Base-by-base conservation (phyloP, 2,329 filamentous ascomycete genomes). In the Mycosphaerella sp. region DNA sequence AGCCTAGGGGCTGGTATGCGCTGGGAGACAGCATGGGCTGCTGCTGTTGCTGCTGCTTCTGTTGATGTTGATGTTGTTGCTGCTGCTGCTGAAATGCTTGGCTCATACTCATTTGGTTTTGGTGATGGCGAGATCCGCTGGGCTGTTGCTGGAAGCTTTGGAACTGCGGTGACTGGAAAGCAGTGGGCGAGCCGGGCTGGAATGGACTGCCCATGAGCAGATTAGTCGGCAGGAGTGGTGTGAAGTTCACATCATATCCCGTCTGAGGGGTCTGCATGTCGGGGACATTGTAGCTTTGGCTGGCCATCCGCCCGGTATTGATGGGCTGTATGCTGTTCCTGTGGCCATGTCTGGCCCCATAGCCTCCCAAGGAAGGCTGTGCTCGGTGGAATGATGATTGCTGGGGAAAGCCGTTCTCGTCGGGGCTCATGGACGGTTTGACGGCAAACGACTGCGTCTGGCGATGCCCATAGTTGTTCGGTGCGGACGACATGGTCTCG, bases 221-320 rank as follows among this genome's bases (percentile, higher is more conserved):
- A 74, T 96, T 89, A 34, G 92, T 97, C 36, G 93, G 93, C 38
- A 98, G 82, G 62, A 98, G 80, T 61, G 93, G 92, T 9, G 93
- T 96, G 73, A 96, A 97, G 74, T 97, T 93, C 92, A 97, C 96
- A 69, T 97, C 93, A 69, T 90, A 95, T 42, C 82, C 89, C 49
- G 89, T 92, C 42, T 87, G 90, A 12, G 93, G 91, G 23, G 87
- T 92, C 62, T 86, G 79, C 82, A 95, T 83, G 61, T 95, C 90
- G 65, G 80, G 81, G 56, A 44, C 59, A 46, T 59, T 59, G 48
- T 59, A 62, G 45, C 42, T 58, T 50, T 54, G 62, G 47, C 38
- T 55, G 66, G 80, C 79, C 58, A 77, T 74, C 51, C 73, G 74
- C 67, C 86, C 84, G 21, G 93, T 96, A 73, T 96, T 96, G 76